Conservation (phyloP, 2,329 filamentous ascomycete species). For the Calonectria pauciramosa region DNA sequence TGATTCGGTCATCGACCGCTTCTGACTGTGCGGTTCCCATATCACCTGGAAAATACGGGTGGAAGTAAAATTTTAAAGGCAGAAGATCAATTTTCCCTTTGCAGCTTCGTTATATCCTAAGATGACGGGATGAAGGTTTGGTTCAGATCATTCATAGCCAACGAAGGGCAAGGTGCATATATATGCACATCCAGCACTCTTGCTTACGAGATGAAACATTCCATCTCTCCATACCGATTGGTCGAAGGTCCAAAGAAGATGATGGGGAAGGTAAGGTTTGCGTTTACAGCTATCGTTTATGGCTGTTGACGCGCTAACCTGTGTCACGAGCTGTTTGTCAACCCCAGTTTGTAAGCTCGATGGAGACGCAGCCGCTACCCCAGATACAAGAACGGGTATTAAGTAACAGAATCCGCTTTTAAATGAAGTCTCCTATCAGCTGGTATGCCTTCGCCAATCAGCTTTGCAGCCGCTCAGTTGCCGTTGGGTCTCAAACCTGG, state of each 20-base stretch:
- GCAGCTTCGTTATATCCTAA: not conserved
- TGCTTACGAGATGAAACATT: not conserved
- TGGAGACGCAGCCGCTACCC: not conserved
- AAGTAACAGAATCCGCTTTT: constrained; percentile 3
- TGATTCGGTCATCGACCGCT: not conserved
- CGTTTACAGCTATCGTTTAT: not conserved
- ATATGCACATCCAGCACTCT: not conserved
- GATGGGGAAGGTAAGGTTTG: not conserved
- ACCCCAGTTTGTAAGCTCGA: not conserved
- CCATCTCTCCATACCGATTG: not conserved
- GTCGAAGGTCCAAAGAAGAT: not conserved
- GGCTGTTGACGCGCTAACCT: not conserved
- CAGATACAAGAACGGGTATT: not conserved
- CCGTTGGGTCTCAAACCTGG: not conserved
- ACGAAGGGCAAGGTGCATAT: not conserved
- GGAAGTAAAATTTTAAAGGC: no score
- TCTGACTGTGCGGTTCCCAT: not conserved
- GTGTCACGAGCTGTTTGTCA: not conserved
- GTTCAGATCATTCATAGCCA: not conserved
- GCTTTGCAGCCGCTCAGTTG: not conserved
- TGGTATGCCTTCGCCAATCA: not conserved
- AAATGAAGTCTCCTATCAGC: not conserved
- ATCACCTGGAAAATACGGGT: not conserved
- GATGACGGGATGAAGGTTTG: not conserved
- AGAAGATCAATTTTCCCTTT: no score